phyloP scores from a whole-genome alignment of 2,329 filamentous ascomycete species.

The Epichloe baconii region DNA sequence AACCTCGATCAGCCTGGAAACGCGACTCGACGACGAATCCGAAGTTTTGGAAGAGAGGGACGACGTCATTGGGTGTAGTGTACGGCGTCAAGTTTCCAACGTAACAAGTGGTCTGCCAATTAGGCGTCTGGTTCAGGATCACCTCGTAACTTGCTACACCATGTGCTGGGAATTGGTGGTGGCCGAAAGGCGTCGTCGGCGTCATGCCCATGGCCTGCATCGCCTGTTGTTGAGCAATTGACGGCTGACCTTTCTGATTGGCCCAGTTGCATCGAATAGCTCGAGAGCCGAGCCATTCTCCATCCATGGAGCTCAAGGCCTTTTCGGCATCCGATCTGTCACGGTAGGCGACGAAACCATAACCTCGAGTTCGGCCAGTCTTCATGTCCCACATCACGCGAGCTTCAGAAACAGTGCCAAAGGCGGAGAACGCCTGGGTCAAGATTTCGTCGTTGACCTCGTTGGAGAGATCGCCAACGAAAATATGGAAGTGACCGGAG shows the following conservation, averaged over 20 bases:
- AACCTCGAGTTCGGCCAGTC: conserved; percentile 91
- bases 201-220: conserved; percentile 98
- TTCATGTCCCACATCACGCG: conserved; percentile 99
- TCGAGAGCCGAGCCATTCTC: conserved; percentile 95
- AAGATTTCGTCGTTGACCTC: conserved; percentile 97
- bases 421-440: conserved; percentile 86
- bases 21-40: conserved; percentile 94
- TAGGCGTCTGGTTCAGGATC: conserved; percentile 86
- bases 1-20: conserved; percentile 94
- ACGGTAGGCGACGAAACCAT: conserved; percentile 95
- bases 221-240: conserved; percentile 92
- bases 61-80: conserved; percentile 88
- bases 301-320: conserved; percentile 93
- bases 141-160: conserved; percentile 96
- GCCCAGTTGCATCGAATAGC: conserved; percentile 99
- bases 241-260: conserved; percentile 99
- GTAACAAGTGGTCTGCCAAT: conserved; percentile 97
- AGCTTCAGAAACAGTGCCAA: conserved; percentile 90
- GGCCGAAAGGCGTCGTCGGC: conserved; percentile 87
- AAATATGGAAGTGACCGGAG: conserved; percentile 97
- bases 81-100: conserved; percentile 97
- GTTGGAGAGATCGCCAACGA: conserved; percentile 93
- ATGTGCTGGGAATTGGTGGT: conserved; percentile 95
- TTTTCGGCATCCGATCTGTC: conserved; percentile 91
- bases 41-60: conserved; percentile 98